phyloP scores from a whole-genome alignment of 495 filamentous ascomycete species.

The Achaetomiella virescens region DNA sequence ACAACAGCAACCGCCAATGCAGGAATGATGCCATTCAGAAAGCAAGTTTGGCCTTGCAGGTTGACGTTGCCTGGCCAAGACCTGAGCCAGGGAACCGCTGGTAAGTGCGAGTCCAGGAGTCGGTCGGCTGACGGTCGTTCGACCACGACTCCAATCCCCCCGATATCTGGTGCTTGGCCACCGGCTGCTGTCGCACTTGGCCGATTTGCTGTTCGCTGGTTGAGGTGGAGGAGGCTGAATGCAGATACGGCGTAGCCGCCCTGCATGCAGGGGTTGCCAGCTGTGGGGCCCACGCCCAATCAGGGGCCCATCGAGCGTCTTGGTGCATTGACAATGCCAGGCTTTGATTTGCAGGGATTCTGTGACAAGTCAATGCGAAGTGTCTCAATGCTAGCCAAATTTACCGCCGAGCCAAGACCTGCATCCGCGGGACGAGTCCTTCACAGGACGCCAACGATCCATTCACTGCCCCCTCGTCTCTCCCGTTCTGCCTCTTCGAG shows the following conservation, averaged over 20 bases:
- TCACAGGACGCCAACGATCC: background rate
- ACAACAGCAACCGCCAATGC: no score
- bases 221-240: slow-evolving; percentile 23
- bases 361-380: slow-evolving; percentile 27
- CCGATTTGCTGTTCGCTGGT: background rate
- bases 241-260: slow-evolving; percentile 32
- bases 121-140: background rate
- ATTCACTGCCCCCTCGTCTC: background rate
- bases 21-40: no score
- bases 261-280: slow-evolving; percentile 33
- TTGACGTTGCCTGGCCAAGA: no score
- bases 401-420: slow-evolving; percentile 22
- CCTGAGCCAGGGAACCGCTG: no score
- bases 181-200: background rate
- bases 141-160: background rate
- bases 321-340: slow-evolving; percentile 37
- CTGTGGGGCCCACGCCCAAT: slow-evolving; percentile 34
- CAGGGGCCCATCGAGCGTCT: slow-evolving; percentile 23
- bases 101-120: background rate
- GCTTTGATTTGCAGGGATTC: slow-evolving; percentile 35
- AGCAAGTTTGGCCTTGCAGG: no score
- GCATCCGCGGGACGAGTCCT: slow-evolving; percentile 5
- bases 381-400: slow-evolving; percentile 22
- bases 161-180: background rate
- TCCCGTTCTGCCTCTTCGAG: background rate